These are phyloP conservation scores for Pseudoscleropodium purum DNA, from an alignment of 225 moss, liverwort and hornwort genomes.

Conservation along the genomic window DNA sequence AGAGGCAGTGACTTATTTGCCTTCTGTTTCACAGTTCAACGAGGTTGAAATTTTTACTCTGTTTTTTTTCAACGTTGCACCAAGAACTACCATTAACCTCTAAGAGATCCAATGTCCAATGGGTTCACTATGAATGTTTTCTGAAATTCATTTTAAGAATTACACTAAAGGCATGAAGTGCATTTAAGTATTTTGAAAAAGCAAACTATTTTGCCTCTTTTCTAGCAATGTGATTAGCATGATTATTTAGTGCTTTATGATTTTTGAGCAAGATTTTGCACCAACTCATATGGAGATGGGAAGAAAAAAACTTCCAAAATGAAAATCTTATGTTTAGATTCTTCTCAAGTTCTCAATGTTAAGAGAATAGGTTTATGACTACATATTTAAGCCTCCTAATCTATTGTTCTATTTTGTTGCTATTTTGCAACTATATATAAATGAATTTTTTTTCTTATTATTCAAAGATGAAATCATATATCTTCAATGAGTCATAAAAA, in stretches of 20 bases:
- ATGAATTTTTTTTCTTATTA: background rate
- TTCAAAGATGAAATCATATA: background rate
- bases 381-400: background rate
- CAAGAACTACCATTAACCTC: background rate
- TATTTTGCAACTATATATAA: background rate
- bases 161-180: background rate
- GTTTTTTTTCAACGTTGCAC: background rate
- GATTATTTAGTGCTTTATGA: background rate
- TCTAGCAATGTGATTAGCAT: background rate
- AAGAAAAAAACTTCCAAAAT: background rate
- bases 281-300: background rate
- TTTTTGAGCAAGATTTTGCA: background rate
- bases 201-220: background rate
- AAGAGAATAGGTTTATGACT: accelerated
- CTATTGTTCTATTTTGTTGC: accelerated
- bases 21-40: background rate
- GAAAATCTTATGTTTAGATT: background rate
- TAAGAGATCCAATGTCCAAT: background rate
- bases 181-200: background rate
- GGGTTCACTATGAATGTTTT: background rate
- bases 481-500: background rate
- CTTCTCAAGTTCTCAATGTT: background rate
- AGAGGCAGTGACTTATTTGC: background rate
- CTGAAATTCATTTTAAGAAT: background rate
- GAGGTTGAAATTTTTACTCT: background rate